A percentile compares a stretch with the other conserved stretches of the same genome.
These are phyloP conservation scores for Astraeus odoratus DNA, from an alignment of 768 basidiomycete genomes.

Conservation along the genomic window DNA sequence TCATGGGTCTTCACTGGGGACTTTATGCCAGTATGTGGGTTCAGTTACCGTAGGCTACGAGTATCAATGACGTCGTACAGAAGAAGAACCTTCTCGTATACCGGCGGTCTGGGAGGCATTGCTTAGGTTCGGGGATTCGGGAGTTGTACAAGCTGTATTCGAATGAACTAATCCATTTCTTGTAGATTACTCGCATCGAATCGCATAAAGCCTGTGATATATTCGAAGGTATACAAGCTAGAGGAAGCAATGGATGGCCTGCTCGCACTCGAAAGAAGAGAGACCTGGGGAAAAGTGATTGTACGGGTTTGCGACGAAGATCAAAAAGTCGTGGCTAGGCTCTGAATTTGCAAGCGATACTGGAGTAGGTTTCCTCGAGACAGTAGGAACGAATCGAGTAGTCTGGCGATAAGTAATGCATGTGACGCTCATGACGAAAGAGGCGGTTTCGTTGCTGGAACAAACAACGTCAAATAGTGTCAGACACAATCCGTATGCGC, in stretches of 20 bases:
- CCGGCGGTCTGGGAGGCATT: constrained; percentile 67
- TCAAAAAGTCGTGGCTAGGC: constrained; percentile 31
- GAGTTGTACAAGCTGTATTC: not conserved
- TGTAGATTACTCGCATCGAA: constrained; percentile 62
- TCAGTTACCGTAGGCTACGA: not conserved
- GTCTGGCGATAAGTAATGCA: no score
- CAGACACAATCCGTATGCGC: no score
- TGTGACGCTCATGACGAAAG: not conserved
- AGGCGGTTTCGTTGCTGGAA: no score
- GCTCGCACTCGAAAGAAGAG: constrained; percentile 65
- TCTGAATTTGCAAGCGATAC: no score
- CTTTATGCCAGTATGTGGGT: constrained; percentile 56
- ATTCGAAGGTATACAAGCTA: constrained; percentile 61
- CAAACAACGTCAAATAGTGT: no score
- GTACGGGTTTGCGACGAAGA: constrained; percentile 54
- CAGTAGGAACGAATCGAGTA: no score
- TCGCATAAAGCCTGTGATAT: constrained; percentile 62
- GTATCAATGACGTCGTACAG: constrained; percentile 26
- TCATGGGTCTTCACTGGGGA: constrained; percentile 87
- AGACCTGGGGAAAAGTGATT: constrained; percentile 91
- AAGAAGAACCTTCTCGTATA: constrained; percentile 59
- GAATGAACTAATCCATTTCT: constrained; percentile 5
- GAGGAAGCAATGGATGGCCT: constrained; percentile 64
- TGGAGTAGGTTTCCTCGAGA: no score
- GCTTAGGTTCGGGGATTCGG: constrained; percentile 41